Evolutionary conservation across 768 basidiomycete species (phyloP).

Genomic region (Boletus subcaerulescens): DNA sequence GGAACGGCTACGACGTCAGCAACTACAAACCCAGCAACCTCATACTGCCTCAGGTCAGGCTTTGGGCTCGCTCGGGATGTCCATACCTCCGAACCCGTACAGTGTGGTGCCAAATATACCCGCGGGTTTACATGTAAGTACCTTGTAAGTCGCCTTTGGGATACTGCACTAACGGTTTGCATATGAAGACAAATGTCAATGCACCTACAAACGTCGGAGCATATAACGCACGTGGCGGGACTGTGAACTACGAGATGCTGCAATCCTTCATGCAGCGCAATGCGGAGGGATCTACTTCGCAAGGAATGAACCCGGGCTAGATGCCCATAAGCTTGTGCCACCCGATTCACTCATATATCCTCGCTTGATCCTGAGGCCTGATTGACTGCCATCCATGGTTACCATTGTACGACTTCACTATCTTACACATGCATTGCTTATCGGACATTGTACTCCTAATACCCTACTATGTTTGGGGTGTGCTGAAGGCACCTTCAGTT

Average conservation of each 20-base stretch:
- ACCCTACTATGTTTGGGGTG: conserved; percentile 36
- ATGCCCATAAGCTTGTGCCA: neutral
- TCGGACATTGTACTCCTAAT: neutral
- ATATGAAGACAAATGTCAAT: conserved; percentile 11
- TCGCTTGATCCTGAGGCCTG: neutral
- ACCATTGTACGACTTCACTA: conserved; percentile 6
- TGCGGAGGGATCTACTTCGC: conserved; percentile 29
- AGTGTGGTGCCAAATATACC: conserved; percentile 8
- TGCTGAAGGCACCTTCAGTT: conserved; percentile 57
- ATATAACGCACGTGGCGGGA: conserved; percentile 24
- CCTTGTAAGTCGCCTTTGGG: neutral
- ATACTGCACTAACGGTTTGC: neutral
- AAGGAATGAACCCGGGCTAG: conserved; percentile 20
- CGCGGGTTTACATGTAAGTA: conserved; percentile 19
- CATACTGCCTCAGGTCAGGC: conserved; percentile 11
- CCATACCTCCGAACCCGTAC: conserved; percentile 7
- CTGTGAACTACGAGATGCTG: conserved; percentile 40
- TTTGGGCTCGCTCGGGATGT: conserved; percentile 14
- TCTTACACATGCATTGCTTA: conserved; percentile 10
- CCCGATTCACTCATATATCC: neutral
- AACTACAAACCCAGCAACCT: conserved; percentile 23
- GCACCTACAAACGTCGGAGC: conserved; percentile 13
- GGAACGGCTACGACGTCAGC: conserved; percentile 27
- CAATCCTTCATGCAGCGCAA: conserved; percentile 46
- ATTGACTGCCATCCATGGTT: neutral